These are phyloP conservation scores for Escovopsis sp. DNA, from an alignment of 2,329 filamentous ascomycete genomes.

Conservation along the genomic window DNA sequence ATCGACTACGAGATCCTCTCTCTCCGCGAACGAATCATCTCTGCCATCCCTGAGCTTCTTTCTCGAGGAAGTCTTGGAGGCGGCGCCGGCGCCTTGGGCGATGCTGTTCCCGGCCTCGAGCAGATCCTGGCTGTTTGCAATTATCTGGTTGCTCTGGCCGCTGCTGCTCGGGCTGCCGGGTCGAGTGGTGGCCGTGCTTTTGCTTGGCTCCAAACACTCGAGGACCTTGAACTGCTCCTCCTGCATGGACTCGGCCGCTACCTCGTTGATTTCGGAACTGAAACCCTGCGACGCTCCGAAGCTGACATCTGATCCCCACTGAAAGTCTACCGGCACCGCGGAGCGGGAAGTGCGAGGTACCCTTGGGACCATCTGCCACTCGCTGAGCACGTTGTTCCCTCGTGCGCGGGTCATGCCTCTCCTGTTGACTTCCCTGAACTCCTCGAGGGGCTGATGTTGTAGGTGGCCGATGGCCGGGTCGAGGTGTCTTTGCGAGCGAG, in stretches of 20 bases:
- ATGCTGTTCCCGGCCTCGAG: background rate
- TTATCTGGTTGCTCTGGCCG: conserved; percentile 7
- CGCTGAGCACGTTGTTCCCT: conserved; percentile 23
- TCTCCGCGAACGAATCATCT: too few relatives aligned
- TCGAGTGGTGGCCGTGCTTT: conserved; percentile 44
- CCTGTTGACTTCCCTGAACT: conserved; percentile 26
- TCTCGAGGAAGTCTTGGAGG: conserved; percentile 41
- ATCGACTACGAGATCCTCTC: conserved; percentile 12
- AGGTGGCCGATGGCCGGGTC: conserved; percentile 26
- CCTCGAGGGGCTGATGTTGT: conserved; percentile 27
- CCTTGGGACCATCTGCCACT: conserved; percentile 26
- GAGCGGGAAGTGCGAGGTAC: conserved; percentile 17
- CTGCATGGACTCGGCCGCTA: conserved; percentile 40
- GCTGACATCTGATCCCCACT: conserved; percentile 55
- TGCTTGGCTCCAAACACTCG: conserved; percentile 40
- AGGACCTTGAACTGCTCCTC: conserved; percentile 41
- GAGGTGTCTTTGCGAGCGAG: conserved; percentile 11
- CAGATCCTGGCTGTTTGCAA: background rate
- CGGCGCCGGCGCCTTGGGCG: conserved; percentile 18
- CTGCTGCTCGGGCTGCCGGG: conserved; percentile 36
- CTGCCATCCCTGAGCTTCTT: conserved; percentile 26
- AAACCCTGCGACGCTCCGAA: conserved; percentile 47
- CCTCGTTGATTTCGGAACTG: conserved; percentile 38
- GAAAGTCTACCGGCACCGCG: conserved; percentile 31
- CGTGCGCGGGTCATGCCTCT: conserved; percentile 17